phyloP scores from a whole-genome alignment of 2,329 filamentous ascomycete species.

The Zopfia rhizophila region DNA sequence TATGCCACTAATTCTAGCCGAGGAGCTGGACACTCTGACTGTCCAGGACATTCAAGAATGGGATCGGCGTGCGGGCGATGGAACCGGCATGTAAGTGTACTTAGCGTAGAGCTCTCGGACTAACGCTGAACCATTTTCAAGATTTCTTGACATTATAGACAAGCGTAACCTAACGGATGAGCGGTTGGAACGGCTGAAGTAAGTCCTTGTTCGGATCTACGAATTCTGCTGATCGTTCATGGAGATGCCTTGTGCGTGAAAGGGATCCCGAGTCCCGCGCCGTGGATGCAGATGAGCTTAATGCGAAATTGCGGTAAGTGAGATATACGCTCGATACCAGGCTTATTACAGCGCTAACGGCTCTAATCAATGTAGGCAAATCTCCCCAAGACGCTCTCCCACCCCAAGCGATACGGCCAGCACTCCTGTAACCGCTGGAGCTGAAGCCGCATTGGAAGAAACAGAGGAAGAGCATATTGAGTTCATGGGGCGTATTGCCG shows the following conservation, averaged over 20 bases:
- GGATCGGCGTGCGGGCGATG: constrained; percentile 8
- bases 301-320: constrained; percentile 7
- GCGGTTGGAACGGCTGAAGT: constrained; percentile 6
- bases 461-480: constrained; percentile 8
- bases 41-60: constrained; percentile 8
- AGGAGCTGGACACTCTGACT: constrained; percentile 11
- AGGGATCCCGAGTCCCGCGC: constrained; percentile 6
- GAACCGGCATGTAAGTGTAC: constrained; percentile 5
- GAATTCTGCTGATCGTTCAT: constrained; percentile 4
- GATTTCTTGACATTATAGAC: constrained; percentile 6
- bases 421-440: constrained; percentile 9
- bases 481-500: neutral
- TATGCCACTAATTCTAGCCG: constrained; percentile 6
- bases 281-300: constrained; percentile 8
- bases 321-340: constrained; percentile 6
- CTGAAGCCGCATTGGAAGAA: no score
- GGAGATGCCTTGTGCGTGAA: constrained; percentile 8
- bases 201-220: constrained; percentile 2
- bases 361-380: constrained; percentile 5
- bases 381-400: constrained; percentile 9
- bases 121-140: constrained; percentile 7
- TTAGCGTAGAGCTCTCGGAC: neutral
- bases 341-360: constrained; percentile 9
- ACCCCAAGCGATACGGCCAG: constrained; percentile 7
- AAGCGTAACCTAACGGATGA: constrained; percentile 7